phyloP scores from a whole-genome alignment of 2,329 filamentous ascomycete species.

The Trematosphaeria pertusa region DNA sequence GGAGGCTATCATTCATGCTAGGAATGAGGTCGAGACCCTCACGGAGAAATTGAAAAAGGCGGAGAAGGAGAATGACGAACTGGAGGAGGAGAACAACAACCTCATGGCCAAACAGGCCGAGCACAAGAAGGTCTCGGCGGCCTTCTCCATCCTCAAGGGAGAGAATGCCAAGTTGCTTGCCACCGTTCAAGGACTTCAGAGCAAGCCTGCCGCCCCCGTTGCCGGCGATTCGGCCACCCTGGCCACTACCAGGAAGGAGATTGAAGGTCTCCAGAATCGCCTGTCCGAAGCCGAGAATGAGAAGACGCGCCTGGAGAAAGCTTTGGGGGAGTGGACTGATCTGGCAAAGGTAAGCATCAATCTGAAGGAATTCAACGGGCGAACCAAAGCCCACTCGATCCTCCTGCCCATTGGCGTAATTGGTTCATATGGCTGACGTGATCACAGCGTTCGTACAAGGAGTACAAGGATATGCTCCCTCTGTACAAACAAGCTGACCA shows the following conservation, averaged over 20 bases:
- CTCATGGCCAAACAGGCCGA: constrained; percentile 17
- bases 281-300: background rate
- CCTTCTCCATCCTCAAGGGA: background rate
- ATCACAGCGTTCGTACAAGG: constrained; percentile 29
- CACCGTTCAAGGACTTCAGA: constrained; percentile 5
- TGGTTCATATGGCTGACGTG: constrained; percentile 8
- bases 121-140: constrained; percentile 2
- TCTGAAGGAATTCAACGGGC: background rate
- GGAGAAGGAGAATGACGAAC: constrained; percentile 16
- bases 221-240: background rate
- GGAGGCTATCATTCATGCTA: constrained; percentile 5
- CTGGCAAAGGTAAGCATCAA: constrained; percentile 27
- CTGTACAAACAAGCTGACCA: constrained; percentile 28
- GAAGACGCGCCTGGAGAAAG: background rate
- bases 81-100: constrained; percentile 24
- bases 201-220: background rate
- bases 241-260: too few species aligned
- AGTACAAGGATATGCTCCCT: constrained; percentile 33
- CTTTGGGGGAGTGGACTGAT: constrained; percentile 26
- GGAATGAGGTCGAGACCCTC: constrained; percentile 9
- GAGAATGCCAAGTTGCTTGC: constrained; percentile 8
- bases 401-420: background rate
- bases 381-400: background rate
- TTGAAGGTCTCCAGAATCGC: background rate
- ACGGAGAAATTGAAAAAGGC: constrained; percentile 17